A percentile compares a stretch with the other conserved stretches of the same genome.
phyloP scores from a whole-genome alignment of 805 yeast species.

The Pichia sporocuriosa region DNA sequence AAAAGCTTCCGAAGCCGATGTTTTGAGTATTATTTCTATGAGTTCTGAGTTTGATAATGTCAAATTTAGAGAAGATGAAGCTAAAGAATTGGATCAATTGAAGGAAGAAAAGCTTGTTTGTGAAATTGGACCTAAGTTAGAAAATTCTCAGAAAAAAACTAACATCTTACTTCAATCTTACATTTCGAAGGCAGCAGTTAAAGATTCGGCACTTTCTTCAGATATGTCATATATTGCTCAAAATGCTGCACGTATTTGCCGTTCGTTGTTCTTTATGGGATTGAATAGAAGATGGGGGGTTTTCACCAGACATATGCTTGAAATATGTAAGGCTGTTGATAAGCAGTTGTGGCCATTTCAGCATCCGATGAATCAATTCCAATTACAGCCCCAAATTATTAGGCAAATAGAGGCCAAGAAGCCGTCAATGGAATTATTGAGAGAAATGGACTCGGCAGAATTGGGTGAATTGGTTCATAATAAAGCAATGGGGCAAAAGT shows the following conservation, averaged over 20 bases:
- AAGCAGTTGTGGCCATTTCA: slow-evolving; percentile 81
- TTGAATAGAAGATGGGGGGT: slow-evolving; percentile 88
- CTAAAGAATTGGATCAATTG: slow-evolving; percentile 59
- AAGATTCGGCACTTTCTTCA: slow-evolving; percentile 75
- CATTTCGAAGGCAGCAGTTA: slow-evolving; percentile 65
- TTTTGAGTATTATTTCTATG: slow-evolving; percentile 80
- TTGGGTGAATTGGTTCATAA: slow-evolving; percentile 90
- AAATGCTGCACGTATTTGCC: slow-evolving; percentile 85
- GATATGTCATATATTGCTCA: slow-evolving; percentile 94
- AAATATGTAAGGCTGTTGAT: slow-evolving; percentile 83
- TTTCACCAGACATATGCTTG: slow-evolving; percentile 64
- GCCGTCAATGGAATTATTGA: slow-evolving; percentile 62
- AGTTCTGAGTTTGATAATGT: slow-evolving; percentile 91
- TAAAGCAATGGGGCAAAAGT: slow-evolving; percentile 55
- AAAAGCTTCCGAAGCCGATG: slow-evolving; percentile 85
- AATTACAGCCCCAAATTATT: slow-evolving; percentile 59
- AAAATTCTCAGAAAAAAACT: slow-evolving; percentile 77
- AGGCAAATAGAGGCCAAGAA: slow-evolving; percentile 56
- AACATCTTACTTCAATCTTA: slow-evolving; percentile 83
- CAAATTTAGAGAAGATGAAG: slow-evolving; percentile 83
- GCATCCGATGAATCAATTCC: slow-evolving; percentile 88
- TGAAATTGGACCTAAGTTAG: slow-evolving; percentile 72
- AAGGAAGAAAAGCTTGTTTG: slow-evolving; percentile 61
- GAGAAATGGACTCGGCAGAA: slow-evolving; percentile 69
- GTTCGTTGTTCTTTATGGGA: slow-evolving; percentile 85